Evolutionary conservation across 2,329 filamentous ascomycete genomes (phyloP).

Genomic region (Rutstroemia sydowiana): DNA sequence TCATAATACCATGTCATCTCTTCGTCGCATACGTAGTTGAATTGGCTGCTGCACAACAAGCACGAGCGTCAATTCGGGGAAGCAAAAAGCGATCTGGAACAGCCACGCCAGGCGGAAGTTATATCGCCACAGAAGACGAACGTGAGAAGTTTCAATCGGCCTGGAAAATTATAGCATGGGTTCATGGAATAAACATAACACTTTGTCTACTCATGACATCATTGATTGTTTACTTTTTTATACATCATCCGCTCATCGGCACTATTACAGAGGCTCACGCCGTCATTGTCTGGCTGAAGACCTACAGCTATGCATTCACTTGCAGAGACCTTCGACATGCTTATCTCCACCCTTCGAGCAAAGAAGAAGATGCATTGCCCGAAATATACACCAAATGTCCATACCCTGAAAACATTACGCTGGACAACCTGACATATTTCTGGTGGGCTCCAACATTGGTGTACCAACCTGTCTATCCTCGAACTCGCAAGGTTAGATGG

Average conservation of each 20-base stretch:
- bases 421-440: constrained; percentile 85
- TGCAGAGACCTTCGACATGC: constrained; percentile 93
- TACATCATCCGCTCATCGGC: constrained; percentile 89
- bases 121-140: constrained; percentile 34
- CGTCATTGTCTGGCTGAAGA: constrained; percentile 94
- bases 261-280: constrained; percentile 86
- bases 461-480: constrained; percentile 94
- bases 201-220: constrained; percentile 75
- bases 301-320: constrained; percentile 90
- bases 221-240: constrained; percentile 79
- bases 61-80: constrained; percentile 57
- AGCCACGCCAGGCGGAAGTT: constrained; percentile 29
- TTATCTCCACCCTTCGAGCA: constrained; percentile 66
- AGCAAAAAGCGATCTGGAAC: constrained; percentile 34
- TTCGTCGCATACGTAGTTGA: constrained; percentile 89
- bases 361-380: constrained; percentile 63
- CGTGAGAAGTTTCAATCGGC: constrained; percentile 61
- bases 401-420: constrained; percentile 85
- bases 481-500: constrained; percentile 76
- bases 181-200: constrained; percentile 78
- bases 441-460: constrained; percentile 97
- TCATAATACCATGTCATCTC: constrained; percentile 83
- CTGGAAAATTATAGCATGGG: constrained; percentile 74
- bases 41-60: constrained; percentile 70
- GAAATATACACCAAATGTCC: constrained; percentile 76